Conservation (phyloP, 306 rosid genomes). For the Potentilla sterilis region DNA sequence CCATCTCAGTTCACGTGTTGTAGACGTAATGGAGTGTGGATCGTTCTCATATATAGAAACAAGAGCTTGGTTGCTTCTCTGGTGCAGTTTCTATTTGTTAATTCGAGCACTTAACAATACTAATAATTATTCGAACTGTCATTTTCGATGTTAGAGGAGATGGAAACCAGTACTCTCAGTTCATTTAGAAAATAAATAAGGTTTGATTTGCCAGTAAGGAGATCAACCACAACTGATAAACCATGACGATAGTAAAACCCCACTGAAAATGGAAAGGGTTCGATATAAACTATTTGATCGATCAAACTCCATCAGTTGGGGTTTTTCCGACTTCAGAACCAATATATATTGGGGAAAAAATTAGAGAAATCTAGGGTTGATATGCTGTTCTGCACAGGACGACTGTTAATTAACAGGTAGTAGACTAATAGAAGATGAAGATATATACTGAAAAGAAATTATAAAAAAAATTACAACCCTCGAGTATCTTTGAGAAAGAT, state of each 20-base stretch:
- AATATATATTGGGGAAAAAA: background rate
- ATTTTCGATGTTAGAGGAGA: background rate
- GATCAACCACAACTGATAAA: constrained; percentile 22
- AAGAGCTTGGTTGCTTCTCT: constrained; percentile 17
- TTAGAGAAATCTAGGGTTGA: background rate
- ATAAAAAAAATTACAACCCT: background rate
- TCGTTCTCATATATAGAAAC: constrained; percentile 1
- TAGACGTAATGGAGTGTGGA: constrained; percentile 22
- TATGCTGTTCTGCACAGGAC: background rate
- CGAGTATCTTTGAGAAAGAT: background rate
- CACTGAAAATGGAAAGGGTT: background rate
- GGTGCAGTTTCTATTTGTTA: constrained; percentile 10
- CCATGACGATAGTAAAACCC: constrained; percentile 3
- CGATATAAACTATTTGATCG: background rate
- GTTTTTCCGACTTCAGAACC: background rate
- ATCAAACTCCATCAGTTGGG: background rate
- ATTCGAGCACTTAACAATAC: constrained; percentile 10
- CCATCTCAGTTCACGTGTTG: constrained; percentile 34
- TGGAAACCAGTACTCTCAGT: constrained; percentile 7
- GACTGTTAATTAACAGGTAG: too few species aligned
- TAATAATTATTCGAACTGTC: constrained; percentile 6
- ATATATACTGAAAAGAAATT: too few species aligned
- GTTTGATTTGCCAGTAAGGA: constrained; percentile 6
- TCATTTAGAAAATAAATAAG: background rate
- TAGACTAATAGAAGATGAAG: too few species aligned